A percentile compares a stretch with the other conserved stretches of the same genome.
These are phyloP conservation scores for Agrocybe chaxingu DNA, from an alignment of 768 basidiomycete species.

Conservation along the genomic window DNA sequence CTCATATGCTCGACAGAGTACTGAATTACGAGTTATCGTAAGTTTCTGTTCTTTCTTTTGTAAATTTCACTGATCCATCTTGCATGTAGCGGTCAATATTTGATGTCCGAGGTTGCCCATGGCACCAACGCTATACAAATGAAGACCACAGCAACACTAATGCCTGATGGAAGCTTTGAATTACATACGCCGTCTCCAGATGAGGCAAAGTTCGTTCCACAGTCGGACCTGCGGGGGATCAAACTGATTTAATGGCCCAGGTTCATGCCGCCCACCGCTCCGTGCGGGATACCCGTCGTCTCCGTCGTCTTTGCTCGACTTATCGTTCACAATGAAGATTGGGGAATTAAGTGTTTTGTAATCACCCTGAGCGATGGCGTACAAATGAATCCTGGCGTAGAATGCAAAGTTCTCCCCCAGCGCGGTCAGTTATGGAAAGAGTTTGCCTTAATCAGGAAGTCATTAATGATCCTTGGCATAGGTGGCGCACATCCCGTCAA, in stretches of 20 bases:
- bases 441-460: too few species aligned
- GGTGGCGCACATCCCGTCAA: too few species aligned
- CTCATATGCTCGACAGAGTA: too few species aligned
- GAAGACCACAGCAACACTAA: background rate
- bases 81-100: background rate
- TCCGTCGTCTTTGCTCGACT: background rate
- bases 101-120: background rate
- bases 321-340: background rate
- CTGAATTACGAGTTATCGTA: too few species aligned
- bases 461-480: too few species aligned
- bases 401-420: background rate
- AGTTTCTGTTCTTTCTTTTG: too few species aligned
- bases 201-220: background rate
- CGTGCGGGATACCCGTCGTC: background rate
- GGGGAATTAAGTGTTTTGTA: background rate
- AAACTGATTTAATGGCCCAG: background rate
- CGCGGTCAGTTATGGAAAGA: too few species aligned
- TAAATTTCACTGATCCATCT: background rate
- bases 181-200: background rate
- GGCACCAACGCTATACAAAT: background rate
- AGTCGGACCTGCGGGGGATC: background rate
- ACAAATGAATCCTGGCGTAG: background rate
- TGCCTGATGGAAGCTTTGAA: background rate
- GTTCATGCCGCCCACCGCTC: slow-evolving; percentile 1
- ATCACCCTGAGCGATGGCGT: background rate